phyloP scores from a whole-genome alignment of 495 filamentous ascomycete species.

The Paragyromitra xinjiangensis region DNA sequence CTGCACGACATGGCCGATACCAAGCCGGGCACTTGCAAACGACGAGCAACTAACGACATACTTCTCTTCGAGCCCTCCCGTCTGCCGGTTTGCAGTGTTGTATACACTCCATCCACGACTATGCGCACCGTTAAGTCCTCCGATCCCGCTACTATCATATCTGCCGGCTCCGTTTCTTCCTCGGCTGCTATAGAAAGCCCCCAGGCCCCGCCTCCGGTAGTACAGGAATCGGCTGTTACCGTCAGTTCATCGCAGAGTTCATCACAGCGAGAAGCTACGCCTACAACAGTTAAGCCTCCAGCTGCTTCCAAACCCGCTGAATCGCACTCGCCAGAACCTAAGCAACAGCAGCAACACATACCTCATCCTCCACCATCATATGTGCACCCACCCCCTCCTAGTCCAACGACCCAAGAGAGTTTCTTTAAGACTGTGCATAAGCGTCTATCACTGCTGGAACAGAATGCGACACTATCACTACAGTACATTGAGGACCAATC shows the following conservation, averaged over 20 bases:
- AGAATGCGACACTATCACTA: conserved; percentile 89
- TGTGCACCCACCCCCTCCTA: conserved; percentile 68
- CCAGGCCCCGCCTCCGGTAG: conserved; percentile 34
- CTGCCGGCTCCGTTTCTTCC: conserved; percentile 2
- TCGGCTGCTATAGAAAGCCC: background rate
- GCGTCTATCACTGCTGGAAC: conserved; percentile 86
- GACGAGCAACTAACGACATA: conserved; percentile 7
- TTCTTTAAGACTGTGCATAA: conserved; percentile 98
- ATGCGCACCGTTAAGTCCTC: conserved; percentile 31
- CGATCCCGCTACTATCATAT: conserved; percentile 24
- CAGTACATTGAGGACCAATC: conserved; percentile 98
- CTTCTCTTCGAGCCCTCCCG: conserved; percentile 8
- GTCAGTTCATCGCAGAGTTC: conserved; percentile 32
- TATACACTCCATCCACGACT: conserved; percentile 41
- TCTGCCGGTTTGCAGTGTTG: conserved; percentile 28
- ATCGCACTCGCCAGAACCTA: conserved; percentile 22
- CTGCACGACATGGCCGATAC: background rate
- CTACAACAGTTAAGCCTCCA: conserved; percentile 24
- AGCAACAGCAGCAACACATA: conserved; percentile 48
- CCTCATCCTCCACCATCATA: conserved; percentile 59
- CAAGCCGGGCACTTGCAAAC: conserved; percentile 27
- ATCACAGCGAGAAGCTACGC: conserved; percentile 26
- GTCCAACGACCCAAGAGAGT: conserved; percentile 89
- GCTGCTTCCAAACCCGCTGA: conserved; percentile 5
- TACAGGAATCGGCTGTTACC: conserved; percentile 43